phyloP scores from a whole-genome alignment of 1,139 yeast genomes.

The Suhomyces bribrorum region DNA sequence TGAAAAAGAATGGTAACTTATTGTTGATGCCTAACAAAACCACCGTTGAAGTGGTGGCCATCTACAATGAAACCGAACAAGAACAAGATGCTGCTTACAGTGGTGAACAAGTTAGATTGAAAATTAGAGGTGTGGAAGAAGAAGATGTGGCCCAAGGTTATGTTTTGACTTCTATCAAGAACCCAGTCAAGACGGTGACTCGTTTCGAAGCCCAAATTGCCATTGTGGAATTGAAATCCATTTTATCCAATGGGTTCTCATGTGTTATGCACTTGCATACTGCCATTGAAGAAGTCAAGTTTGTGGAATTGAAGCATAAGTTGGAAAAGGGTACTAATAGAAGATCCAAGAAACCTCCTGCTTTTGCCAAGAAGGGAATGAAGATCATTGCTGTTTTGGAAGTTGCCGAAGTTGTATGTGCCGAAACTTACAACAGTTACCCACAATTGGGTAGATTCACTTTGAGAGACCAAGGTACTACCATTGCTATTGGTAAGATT shows the following conservation, averaged over 20 bases:
- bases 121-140: constrained; percentile 94
- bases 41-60: constrained; percentile 78
- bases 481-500: constrained; percentile 97
- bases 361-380: constrained; percentile 99
- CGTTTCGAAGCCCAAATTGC: constrained; percentile 95
- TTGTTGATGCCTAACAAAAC: constrained; percentile 91
- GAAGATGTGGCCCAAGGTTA: constrained; percentile 92
- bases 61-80: constrained; percentile 92
- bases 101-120: constrained; percentile 96
- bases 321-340: constrained; percentile 96
- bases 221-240: constrained; percentile 91
- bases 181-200: constrained; percentile 90
- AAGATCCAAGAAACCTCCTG: constrained; percentile 94
- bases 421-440: constrained; percentile 87
- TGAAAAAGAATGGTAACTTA: constrained; percentile 74
- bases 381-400: constrained; percentile 92
- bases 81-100: constrained; percentile 89
- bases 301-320: constrained; percentile 83
- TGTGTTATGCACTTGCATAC: constrained; percentile 99
- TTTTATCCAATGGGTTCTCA: constrained; percentile 90
- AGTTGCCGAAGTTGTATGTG: constrained; percentile 82
- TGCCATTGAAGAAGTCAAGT: constrained; percentile 91
- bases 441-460: constrained; percentile 98
- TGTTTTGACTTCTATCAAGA: constrained; percentile 80
- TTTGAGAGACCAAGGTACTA: constrained; percentile 95